Evolutionary conservation across 176 grass and related monocot species (phyloP), one percentile per base, ranked within the genome.

Genomic region (Triticum timopheevii): DNA sequence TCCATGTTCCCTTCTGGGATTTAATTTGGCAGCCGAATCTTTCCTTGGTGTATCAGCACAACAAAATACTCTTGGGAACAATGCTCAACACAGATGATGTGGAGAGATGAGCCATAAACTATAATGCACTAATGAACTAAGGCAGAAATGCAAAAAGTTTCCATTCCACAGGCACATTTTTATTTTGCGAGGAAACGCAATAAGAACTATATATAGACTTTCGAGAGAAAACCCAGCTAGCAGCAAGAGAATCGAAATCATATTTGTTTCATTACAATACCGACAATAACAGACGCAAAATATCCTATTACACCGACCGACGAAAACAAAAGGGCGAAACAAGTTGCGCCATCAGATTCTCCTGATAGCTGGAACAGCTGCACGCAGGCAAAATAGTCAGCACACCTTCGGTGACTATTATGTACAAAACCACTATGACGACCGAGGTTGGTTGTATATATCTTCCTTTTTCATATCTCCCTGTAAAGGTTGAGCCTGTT

Each of bases 401-500:
- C 81, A 79, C 72, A 42, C 35, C 31, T 83, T 73, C 34, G 76
- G 47, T 91, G 79, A 80, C 74, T 86, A 94, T 84, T 86, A 94
- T 84, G 76, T 90, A 90, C 88, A 76, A 20, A 74, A 91, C 34
- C 72, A 71, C 31, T 71, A 76, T 83, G 42, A 44, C 9, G 13
- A 34, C 66, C 66, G 24, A 17, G 24, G 44, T 64, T 54, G 47
- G 35, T 39, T 44, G 10, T 44, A 44, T 45, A 13, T 22, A 56
- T 58, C 54, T 58, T 58, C 10, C 27, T 23, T 49, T 52, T 86
- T 87, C 76, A 90, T 90, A 72, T 77, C 82, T 92, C 85, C 68
- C 75, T 95, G 90, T 92, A 95, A 90, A 95, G 83, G 82, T 86
- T 85, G 82, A 88, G 78, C 80, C 85, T 90, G 78, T 78, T 80